Conservation (phyloP, 805 yeast genomes). For the Ogataea chonburiensis region DNA sequence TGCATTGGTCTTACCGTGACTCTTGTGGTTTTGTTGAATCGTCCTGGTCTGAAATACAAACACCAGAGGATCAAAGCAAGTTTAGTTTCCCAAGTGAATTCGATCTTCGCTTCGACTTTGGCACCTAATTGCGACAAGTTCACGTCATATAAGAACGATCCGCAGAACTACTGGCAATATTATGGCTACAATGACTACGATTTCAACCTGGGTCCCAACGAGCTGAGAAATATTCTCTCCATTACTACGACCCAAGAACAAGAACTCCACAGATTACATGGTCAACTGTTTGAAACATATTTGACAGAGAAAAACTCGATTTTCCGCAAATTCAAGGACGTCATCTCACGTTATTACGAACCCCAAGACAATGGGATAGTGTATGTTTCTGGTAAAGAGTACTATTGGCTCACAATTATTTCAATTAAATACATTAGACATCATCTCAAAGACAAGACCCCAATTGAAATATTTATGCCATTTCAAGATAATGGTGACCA, state of each 20-base stretch:
- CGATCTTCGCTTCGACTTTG: conserved; percentile 10
- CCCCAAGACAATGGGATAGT: conserved; percentile 28
- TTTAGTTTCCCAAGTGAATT: conserved; percentile 17
- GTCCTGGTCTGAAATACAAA: conserved; percentile 14
- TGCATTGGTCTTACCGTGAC: conserved; percentile 5
- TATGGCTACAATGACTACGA: conserved; percentile 32
- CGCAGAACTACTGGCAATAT: conserved; percentile 31
- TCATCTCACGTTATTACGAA: conserved; percentile 13
- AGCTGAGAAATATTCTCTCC: conserved; percentile 23
- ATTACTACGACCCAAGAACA: conserved; percentile 25
- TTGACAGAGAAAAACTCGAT: conserved; percentile 17
- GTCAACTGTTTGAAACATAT: conserved; percentile 17
- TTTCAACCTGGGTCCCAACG: conserved; percentile 20
- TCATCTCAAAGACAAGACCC: conserved; percentile 31
- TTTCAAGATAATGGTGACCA: conserved; percentile 41
- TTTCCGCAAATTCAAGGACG: conserved; percentile 14
- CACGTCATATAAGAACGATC: conserved; percentile 22
- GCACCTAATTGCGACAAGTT: conserved; percentile 28
- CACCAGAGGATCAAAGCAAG: conserved; percentile 18
- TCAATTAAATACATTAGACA: conserved; percentile 33
- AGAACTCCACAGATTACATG: conserved; percentile 26
- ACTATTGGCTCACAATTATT: conserved; percentile 32
- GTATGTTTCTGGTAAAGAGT: conserved; percentile 31
- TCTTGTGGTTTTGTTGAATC: conserved; percentile 4
- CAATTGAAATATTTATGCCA: conserved; percentile 52